phyloP scores from a whole-genome alignment of 495 filamentous ascomycete genomes.

The Neurospora sp. region DNA sequence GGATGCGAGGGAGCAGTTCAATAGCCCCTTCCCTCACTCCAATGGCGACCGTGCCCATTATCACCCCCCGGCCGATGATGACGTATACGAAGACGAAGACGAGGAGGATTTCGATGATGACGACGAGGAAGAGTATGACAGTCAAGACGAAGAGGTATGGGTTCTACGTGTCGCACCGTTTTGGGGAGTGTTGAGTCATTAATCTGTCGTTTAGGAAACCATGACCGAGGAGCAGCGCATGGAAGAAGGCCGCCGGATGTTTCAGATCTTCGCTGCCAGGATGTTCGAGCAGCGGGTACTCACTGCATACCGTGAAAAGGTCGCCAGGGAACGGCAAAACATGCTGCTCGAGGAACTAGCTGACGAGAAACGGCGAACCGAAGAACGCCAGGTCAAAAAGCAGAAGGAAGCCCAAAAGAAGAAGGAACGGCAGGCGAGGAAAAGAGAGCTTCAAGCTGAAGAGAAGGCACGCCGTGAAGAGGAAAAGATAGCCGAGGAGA shows the following conservation, averaged over 20 bases:
- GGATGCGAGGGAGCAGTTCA: constrained; percentile 65
- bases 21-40: constrained; percentile 48
- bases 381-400: constrained; percentile 81
- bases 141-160: constrained; percentile 66
- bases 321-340: constrained; percentile 80
- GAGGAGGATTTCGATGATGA: constrained; percentile 60
- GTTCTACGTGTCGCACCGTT: neutral
- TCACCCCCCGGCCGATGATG: constrained; percentile 50
- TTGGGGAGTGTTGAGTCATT: constrained; percentile 13
- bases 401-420: constrained; percentile 86
- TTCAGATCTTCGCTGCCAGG: constrained; percentile 96
- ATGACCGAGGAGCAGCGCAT: constrained; percentile 98
- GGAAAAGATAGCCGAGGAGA: constrained; percentile 86
- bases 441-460: constrained; percentile 80
- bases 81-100: constrained; percentile 59
- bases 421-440: constrained; percentile 77
- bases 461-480: constrained; percentile 79
- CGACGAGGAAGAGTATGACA: constrained; percentile 84
- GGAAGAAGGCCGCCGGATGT: constrained; percentile 98
- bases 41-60: constrained; percentile 37
- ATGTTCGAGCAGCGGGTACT: constrained; percentile 99
- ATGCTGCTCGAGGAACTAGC: constrained; percentile 87
- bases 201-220: constrained; percentile 54
- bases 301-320: constrained; percentile 94
- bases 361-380: constrained; percentile 64